Evolutionary conservation across 768 basidiomycete genomes (phyloP).

Genomic region (Lactifluus pinguis): DNA sequence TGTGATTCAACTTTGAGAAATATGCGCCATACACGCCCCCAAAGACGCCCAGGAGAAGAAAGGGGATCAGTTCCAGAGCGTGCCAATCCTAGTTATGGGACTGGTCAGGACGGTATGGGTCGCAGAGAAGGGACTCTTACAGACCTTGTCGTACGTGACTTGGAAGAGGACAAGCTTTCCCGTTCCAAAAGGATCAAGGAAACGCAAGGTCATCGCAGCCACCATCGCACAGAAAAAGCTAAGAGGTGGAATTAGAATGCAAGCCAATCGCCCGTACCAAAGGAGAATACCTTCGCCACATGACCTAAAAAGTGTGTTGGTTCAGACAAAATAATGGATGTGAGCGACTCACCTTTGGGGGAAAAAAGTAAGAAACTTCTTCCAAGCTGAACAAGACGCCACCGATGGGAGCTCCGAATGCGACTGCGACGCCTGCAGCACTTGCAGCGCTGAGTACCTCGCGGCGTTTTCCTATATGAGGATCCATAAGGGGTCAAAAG

Average conservation of each 20-base stretch:
- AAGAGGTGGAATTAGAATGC: constrained; percentile 27
- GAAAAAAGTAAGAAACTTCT: constrained; percentile 96
- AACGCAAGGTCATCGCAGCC: constrained; percentile 86
- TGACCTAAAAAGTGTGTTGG: constrained; percentile 40
- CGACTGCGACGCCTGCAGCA: constrained; percentile 95
- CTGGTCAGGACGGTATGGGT: background rate
- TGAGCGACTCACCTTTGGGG: constrained; percentile 57
- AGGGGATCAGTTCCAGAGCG: constrained; percentile 77
- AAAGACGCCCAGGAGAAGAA: constrained; percentile 79
- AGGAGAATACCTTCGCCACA: constrained; percentile 77
- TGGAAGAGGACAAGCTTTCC: constrained; percentile 91
- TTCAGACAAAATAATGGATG: background rate
- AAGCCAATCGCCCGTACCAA: constrained; percentile 2
- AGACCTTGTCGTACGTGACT: constrained; percentile 78
- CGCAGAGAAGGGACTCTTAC: background rate
- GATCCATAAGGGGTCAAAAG: background rate
- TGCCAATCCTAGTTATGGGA: constrained; percentile 75
- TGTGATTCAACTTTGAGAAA: constrained; percentile 86
- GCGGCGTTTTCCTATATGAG: constrained; percentile 69
- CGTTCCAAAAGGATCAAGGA: constrained; percentile 92
- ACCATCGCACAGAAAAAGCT: constrained; percentile 99
- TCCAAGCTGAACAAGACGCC: constrained; percentile 89
- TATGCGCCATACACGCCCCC: constrained; percentile 93
- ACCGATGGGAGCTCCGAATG: constrained; percentile 94
- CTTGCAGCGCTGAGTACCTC: constrained; percentile 94